These are phyloP conservation scores for Podospora bellae-mahoneyi DNA, from an alignment of 495 filamentous ascomycete genomes.

Conservation along the genomic window DNA sequence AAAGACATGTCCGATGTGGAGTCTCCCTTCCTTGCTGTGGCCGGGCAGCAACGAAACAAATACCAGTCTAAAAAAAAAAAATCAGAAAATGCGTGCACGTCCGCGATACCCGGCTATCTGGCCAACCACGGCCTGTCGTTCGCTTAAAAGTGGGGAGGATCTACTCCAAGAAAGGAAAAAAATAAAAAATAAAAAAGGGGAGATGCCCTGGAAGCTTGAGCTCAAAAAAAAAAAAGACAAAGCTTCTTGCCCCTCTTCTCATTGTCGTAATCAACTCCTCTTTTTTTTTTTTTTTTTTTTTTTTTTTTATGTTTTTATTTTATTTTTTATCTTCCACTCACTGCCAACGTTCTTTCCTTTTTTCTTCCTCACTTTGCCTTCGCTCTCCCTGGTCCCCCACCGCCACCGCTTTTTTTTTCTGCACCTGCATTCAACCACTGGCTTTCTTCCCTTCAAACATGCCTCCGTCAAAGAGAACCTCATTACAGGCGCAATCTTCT, in stretches of 20 bases:
- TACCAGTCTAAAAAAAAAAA: not conserved
- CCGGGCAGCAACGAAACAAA: conserved; percentile 4
- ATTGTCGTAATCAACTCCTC: conserved; percentile 15
- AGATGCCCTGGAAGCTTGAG: not conserved
- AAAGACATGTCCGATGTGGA: conserved; percentile 5
- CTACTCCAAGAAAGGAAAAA: conserved; percentile 8
- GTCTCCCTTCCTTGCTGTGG: not conserved
- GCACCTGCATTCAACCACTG: not conserved
- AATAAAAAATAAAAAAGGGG: conserved; percentile 14
- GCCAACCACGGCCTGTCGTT: not conserved
- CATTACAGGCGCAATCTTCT: not conserved
- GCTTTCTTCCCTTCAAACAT: not conserved
- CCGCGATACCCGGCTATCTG: not conserved
- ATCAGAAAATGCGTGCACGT: not conserved
- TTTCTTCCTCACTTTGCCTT: not conserved
- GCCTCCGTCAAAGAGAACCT: conserved; percentile 6
- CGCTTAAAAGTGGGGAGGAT: not conserved
- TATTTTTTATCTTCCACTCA: not conserved
- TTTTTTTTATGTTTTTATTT: not conserved
- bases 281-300: conserved; percentile 19
- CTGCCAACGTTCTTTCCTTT: not conserved
- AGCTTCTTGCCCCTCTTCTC: conserved; percentile 15
- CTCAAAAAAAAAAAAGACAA: conserved; percentile 8
- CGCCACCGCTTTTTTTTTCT: not conserved
- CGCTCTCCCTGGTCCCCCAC: not conserved